These are phyloP conservation scores for Neonectria neomacrospora DNA, from an alignment of 2,329 filamentous ascomycete genomes.

Conservation along the genomic window DNA sequence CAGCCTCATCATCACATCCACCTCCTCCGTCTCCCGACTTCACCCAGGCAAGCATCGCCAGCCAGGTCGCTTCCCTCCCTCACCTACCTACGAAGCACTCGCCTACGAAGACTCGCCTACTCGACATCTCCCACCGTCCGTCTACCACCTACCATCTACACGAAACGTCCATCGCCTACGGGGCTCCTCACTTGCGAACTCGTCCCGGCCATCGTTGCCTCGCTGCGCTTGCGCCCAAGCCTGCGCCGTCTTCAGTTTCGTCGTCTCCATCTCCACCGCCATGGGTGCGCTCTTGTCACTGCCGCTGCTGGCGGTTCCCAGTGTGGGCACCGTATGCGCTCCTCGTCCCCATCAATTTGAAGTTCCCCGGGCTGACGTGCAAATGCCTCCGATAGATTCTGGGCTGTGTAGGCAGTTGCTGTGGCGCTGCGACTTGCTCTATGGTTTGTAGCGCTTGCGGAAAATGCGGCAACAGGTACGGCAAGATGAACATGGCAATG, in stretches of 20 bases:
- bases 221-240: not conserved
- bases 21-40: conserved; percentile 9
- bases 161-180: not conserved
- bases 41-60: conserved; percentile 13
- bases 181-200: not conserved
- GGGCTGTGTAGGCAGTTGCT: conserved; percentile 88
- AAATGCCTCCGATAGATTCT: conserved; percentile 65
- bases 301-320: conserved; percentile 88
- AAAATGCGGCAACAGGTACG: conserved; percentile 93
- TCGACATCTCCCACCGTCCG: not conserved
- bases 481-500: not conserved
- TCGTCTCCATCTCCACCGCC: conserved; percentile 26
- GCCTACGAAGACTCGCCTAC: not conserved
- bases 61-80: conserved; percentile 3
- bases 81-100: conserved; percentile 1
- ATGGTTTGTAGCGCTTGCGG: conserved; percentile 96
- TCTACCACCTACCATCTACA: not conserved
- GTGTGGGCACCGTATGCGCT: conserved; percentile 79
- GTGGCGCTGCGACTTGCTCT: conserved; percentile 94
- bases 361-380: conserved; percentile 21
- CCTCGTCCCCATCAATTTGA: not conserved
- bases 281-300: conserved; percentile 96
- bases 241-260: not conserved
- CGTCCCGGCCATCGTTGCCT: not conserved
- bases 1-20: conserved; percentile 35